These are phyloP conservation scores for Fusarium staphyleae DNA, from an alignment of 2,329 filamentous ascomycete genomes.

Conservation along the genomic window DNA sequence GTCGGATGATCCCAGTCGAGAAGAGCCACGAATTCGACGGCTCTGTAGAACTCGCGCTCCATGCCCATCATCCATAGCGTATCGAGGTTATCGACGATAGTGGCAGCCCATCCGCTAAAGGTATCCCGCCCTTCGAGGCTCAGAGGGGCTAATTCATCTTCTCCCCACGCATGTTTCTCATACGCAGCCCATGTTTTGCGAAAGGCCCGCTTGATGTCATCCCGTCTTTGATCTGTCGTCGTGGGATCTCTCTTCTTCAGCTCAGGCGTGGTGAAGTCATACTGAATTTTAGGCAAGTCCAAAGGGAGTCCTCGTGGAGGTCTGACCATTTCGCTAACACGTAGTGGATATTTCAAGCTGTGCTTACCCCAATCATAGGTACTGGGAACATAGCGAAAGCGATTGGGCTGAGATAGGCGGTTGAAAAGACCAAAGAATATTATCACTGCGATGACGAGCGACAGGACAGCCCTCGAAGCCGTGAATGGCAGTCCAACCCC, in stretches of 20 bases:
- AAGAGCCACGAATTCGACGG: constrained; percentile 59
- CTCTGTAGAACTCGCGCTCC: constrained; percentile 67
- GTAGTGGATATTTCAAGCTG: constrained; percentile 15
- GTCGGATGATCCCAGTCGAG: constrained; percentile 57
- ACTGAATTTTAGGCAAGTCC: constrained; percentile 32
- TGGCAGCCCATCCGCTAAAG: constrained; percentile 69
- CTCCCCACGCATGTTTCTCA: constrained; percentile 65
- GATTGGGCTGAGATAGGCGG: constrained; percentile 9
- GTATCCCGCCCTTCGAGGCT: constrained; percentile 56
- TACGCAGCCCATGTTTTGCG: constrained; percentile 64
- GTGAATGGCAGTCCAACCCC: constrained; percentile 34
- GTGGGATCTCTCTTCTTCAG: constrained; percentile 18
- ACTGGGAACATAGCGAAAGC: constrained; percentile 32
- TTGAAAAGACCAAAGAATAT: constrained; percentile 28
- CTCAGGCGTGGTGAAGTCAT: constrained; percentile 28
- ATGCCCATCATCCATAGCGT: constrained; percentile 73
- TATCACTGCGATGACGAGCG: constrained; percentile 22
- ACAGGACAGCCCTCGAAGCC: constrained; percentile 27
- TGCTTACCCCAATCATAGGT: constrained; percentile 36
- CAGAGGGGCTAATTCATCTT: constrained; percentile 66
- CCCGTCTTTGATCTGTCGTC: constrained; percentile 25
- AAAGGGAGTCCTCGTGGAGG: constrained; percentile 20
- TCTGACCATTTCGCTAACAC: constrained; percentile 12
- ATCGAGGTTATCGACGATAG: constrained; percentile 68
- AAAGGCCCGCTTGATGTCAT: constrained; percentile 57